Percentiles rank a stretch among this genome's conserved stretches.
phyloP scores from a whole-genome alignment of 2,329 filamentous ascomycete genomes.

The Tolypocladium capitatum region DNA sequence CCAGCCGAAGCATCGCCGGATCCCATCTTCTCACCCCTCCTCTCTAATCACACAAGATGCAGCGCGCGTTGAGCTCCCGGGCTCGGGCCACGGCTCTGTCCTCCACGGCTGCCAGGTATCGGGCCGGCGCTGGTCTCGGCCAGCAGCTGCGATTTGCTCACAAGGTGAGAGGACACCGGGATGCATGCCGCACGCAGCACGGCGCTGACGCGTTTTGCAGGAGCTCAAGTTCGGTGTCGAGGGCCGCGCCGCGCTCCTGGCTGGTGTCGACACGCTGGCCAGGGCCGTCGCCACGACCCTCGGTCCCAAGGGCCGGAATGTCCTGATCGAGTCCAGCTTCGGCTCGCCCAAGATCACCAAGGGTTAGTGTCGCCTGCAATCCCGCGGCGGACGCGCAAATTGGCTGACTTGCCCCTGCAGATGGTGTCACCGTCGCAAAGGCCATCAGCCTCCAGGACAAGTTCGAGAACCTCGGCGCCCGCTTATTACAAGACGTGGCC shows the following conservation, averaged over 20 bases:
- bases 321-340: constrained; percentile 95
- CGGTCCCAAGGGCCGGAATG: constrained; percentile 95
- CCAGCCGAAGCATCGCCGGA: constrained; percentile 1
- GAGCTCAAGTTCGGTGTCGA: constrained; percentile 98
- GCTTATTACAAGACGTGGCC: constrained; percentile 92
- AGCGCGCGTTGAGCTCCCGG: constrained; percentile 80
- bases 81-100: constrained; percentile 70
- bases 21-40: not conserved
- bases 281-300: constrained; percentile 93
- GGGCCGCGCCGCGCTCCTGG: constrained; percentile 73
- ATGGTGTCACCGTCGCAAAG: constrained; percentile 81
- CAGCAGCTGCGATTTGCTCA: constrained; percentile 94
- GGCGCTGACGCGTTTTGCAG: constrained; percentile 28
- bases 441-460: constrained; percentile 93
- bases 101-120: constrained; percentile 51
- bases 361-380: constrained; percentile 41
- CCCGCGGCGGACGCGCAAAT: not conserved
- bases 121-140: constrained; percentile 50
- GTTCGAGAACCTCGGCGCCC: constrained; percentile 97
- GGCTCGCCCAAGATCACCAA: constrained; percentile 99
- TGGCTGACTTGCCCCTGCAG: constrained; percentile 24
- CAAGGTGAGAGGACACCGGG: constrained; percentile 52
- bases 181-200: not conserved
- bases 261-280: constrained; percentile 92
- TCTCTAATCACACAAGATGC: constrained; percentile 55